A percentile compares a stretch with the other conserved stretches of the same genome.
phyloP scores from a whole-genome alignment of 2,329 filamentous ascomycete species.

The Neurospora sp. region DNA sequence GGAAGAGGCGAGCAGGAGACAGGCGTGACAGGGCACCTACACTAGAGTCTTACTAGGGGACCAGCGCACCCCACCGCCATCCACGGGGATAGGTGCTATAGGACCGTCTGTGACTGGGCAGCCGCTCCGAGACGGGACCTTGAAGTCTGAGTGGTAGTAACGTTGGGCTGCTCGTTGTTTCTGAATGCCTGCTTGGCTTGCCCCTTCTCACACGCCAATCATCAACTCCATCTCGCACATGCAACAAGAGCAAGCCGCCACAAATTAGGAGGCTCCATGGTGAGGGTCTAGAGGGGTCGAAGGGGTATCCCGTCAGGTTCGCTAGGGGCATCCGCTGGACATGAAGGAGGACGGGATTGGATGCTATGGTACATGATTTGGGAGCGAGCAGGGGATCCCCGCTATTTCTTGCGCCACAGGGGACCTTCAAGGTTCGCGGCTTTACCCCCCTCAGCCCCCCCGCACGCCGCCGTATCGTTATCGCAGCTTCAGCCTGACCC shows the following conservation, averaged over 20 bases:
- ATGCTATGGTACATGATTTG: constrained; percentile 1
- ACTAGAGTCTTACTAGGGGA: background rate
- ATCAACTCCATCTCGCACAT: background rate
- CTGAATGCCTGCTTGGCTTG: background rate
- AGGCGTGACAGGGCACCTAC: background rate
- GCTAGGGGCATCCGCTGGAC: constrained; percentile 3
- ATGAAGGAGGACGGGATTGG: constrained; percentile 2
- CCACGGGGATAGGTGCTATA: background rate
- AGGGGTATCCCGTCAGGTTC: background rate
- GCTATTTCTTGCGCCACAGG: background rate
- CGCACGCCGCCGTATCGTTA: background rate
- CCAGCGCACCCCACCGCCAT: background rate
- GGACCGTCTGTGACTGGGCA: background rate
- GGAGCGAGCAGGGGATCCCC: background rate
- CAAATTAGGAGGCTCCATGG: background rate
- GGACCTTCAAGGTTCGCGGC: background rate
- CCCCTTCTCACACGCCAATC: background rate
- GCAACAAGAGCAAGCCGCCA: background rate
- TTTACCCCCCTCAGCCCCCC: background rate
- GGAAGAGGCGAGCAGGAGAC: background rate
- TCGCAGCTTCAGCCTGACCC: background rate
- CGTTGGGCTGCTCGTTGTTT: background rate
- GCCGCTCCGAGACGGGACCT: background rate
- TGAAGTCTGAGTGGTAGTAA: background rate
- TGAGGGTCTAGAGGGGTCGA: background rate